Base-by-base conservation (phyloP, 345 rosid genomes). In the Mercurialis annua region DNA sequence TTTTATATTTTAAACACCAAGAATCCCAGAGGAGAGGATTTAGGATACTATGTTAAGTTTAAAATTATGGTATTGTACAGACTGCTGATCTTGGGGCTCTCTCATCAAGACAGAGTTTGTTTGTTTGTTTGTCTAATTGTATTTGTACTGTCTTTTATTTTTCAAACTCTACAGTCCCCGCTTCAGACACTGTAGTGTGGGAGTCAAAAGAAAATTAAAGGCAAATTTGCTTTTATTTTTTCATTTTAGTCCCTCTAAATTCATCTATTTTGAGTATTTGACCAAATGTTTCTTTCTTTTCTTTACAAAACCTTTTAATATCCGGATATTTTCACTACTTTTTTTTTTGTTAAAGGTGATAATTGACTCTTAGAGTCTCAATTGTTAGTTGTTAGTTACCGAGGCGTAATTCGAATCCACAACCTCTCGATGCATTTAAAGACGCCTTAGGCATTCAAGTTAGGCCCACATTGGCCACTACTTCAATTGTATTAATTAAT, bases 141-240 rank as follows among this genome's bases (percentile, higher is more conserved):
- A 54, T 48, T 33, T 68, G 58, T 46, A 47, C 29, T 55, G 57
- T 46, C 62, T 8, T 40, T n/a, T 18, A 31, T 5, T n/a, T 44
- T 14, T 59, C 29, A 24, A 0, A 8, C n/a, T 16, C 54, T n/a
- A 40, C 29, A 1, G 44, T 63, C 53, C 38, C 48, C 16, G 62
- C 36, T 4, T 63, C 52, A 44, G 31, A n/a, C n/a, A n/a, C 46
- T 53, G 67, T 44, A 57, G 47, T 53, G 42, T 5, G 56, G 56
- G 62, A 70, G 62, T 43, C 60, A 29, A 7, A 27, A 0, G n/a
- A 6, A 47, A 47, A 17, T 17, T 34, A 33, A 38, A n/a, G 10
- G 2, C 3, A 17, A 26, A 26, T 0, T 0, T 15, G n/a, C n/a
- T 43, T 61, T 15, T 4, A 3, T 59, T 24, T 9, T 60, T 60